A percentile compares a stretch with the other conserved stretches of the same genome.
Conservation (phyloP, 2,329 filamentous ascomycete genomes). For the Nemania sp. region DNA sequence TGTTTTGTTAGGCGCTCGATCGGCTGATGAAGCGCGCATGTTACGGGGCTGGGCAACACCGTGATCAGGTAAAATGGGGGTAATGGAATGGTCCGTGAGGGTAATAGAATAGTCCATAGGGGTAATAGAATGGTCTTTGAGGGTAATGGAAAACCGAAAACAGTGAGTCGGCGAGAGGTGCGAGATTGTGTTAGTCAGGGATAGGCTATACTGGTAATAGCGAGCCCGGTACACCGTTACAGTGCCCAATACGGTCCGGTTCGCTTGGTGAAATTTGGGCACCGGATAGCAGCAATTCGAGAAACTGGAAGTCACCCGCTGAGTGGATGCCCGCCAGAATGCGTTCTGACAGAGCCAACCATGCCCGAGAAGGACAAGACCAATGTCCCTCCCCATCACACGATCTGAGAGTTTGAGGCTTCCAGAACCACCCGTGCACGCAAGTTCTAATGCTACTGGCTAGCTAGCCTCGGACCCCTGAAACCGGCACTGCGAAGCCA, state of each 20-base stretch:
- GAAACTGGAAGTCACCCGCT: conserved; percentile 22
- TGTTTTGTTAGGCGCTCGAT: conserved; percentile 36
- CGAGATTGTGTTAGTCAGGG: conserved; percentile 27
- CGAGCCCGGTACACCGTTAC: conserved; percentile 20
- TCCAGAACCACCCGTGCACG: conserved; percentile 22
- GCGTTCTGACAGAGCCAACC: conserved; percentile 15
- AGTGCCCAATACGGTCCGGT: conserved; percentile 22
- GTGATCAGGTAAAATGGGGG: conserved; percentile 43
- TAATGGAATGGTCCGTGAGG: conserved; percentile 29
- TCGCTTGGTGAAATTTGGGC: conserved; percentile 15
- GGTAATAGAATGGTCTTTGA: conserved; percentile 29
- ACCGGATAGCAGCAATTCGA: conserved; percentile 20
- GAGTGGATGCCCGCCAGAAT: conserved; percentile 18
- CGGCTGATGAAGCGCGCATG: conserved; percentile 34
- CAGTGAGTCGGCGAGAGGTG: conserved; percentile 17
- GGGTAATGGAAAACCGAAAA: conserved; percentile 35
- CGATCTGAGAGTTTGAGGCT: conserved; percentile 29
- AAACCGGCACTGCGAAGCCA: conserved; percentile 4
- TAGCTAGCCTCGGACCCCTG: conserved; percentile 11
- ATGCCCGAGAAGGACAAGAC: conserved; percentile 25
- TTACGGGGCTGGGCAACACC: conserved; percentile 32
- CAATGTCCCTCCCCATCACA: conserved; percentile 24
- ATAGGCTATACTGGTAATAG: too few species aligned
- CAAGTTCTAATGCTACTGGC: conserved; percentile 16
- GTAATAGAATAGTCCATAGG: conserved; percentile 36